These are phyloP conservation scores for Globisporangium cystogenes DNA, from an alignment of 352 stramenopile species.

Conservation along the genomic window DNA sequence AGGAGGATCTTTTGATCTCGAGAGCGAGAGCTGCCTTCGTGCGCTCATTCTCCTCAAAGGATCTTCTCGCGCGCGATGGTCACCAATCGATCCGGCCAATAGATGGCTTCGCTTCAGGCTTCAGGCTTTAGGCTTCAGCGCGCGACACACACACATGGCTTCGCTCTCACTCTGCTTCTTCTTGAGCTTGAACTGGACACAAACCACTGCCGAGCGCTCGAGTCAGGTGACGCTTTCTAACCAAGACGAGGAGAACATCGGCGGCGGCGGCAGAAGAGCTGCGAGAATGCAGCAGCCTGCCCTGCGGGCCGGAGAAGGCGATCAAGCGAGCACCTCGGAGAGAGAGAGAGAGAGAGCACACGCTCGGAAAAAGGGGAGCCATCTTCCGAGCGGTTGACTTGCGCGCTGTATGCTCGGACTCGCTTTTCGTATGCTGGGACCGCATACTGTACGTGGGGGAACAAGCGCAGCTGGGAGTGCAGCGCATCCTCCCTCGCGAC, in stretches of 20 bases:
- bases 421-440: neutral
- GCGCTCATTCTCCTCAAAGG: neutral
- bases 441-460: neutral
- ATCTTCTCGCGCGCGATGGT: neutral
- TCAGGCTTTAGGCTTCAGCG: no score
- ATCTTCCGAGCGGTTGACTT: neutral
- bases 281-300: no score
- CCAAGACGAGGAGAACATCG: neutral
- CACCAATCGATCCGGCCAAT: neutral
- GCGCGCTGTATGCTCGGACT: neutral
- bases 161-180: neutral
- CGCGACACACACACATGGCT: constrained; percentile 1
- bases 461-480: neutral
- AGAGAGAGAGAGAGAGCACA: neutral
- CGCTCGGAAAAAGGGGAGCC: neutral
- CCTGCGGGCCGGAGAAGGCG: no score
- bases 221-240: neutral
- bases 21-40: no score
- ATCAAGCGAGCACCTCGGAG: no score
- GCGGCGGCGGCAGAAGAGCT: neutral
- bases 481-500: neutral
- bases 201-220: neutral
- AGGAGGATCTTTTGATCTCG: no score
- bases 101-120: constrained; percentile 1
- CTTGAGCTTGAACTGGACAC: neutral